A percentile compares a stretch with the other conserved stretches of the same genome.
Conservation (phyloP, 371 early-diverging fungal species). For the Saksenaea vasiformis region DNA sequence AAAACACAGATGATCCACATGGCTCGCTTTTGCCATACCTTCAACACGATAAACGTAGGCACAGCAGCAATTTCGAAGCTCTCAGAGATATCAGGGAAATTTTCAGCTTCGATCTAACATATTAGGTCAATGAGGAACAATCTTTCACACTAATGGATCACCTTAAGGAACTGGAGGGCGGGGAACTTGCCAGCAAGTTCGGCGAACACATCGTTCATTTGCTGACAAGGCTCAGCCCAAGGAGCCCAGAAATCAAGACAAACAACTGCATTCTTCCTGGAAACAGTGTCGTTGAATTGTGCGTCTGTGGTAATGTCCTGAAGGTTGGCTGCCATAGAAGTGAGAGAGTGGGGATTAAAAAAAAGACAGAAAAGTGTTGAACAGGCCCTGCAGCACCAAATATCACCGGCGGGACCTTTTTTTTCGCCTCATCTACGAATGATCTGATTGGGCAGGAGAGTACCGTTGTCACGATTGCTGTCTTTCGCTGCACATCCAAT, state of each 20-base stretch:
- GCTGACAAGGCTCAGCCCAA: conserved; percentile 89
- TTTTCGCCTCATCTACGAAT: too few species aligned
- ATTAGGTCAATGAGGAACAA: not conserved
- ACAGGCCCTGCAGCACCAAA: too few species aligned
- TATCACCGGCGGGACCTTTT: too few species aligned
- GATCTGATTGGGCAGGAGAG: too few species aligned
- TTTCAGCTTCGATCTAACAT: conserved; percentile 86
- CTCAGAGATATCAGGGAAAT: conserved; percentile 87
- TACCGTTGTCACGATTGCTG: too few species aligned
- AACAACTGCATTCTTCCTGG: conserved; percentile 40
- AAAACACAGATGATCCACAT: not conserved
- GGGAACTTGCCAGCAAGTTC: conserved; percentile 82
- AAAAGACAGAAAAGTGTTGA: not conserved
- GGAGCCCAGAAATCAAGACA: conserved; percentile 88
- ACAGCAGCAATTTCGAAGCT: conserved; percentile 88
- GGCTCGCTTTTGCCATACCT: conserved; percentile 49
- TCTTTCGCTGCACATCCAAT: too few species aligned
- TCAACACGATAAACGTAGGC: conserved; percentile 85
- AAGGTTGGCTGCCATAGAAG: conserved; percentile 27
- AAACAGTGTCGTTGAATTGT: conserved; percentile 32
- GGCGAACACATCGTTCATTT: conserved; percentile 89
- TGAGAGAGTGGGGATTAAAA: not conserved
- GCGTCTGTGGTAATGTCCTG: conserved; percentile 45
- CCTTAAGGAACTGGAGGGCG: conserved; percentile 76
- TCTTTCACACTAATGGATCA: conserved; percentile 24